Evolutionary conservation across 306 rosid species (phyloP).

Genomic region (Biancaea sappan): DNA sequence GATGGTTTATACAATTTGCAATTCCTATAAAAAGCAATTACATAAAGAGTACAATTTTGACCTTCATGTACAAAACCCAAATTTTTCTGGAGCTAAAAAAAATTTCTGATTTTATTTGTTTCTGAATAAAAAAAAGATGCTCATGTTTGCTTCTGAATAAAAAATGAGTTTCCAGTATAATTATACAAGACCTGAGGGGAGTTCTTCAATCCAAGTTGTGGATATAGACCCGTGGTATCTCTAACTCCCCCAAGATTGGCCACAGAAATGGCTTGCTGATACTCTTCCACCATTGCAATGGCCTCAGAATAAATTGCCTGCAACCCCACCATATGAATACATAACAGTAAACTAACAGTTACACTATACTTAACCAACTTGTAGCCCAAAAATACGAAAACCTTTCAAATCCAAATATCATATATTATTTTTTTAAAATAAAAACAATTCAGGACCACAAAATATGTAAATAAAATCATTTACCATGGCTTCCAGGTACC

Average conservation of each 20-base stretch:
- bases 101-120: neutral
- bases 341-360: slow-evolving; percentile 29
- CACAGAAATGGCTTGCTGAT: slow-evolving; percentile 71
- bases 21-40: slow-evolving; percentile 10
- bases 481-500: slow-evolving; percentile 90
- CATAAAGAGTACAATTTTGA: neutral
- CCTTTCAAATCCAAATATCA: slow-evolving; percentile 6
- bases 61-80: neutral
- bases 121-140: neutral
- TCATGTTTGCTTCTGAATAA: neutral
- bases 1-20: neutral
- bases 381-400: slow-evolving; percentile 1
- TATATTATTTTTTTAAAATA: neutral
- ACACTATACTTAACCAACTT: slow-evolving; percentile 27
- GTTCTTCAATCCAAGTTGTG: slow-evolving; percentile 72
- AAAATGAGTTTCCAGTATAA: neutral
- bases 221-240: slow-evolving; percentile 58
- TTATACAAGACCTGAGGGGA: slow-evolving; percentile 69
- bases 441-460: neutral
- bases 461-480: neutral
- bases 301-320: slow-evolving; percentile 91
- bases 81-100: slow-evolving; percentile 4
- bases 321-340: slow-evolving; percentile 31
- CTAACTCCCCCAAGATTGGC: slow-evolving; percentile 70
- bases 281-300: slow-evolving; percentile 86